A percentile compares a stretch with the other conserved stretches of the same genome.
These are phyloP conservation scores for Pouteria campechiana DNA, from an alignment of 179 eudicot species.

Conservation along the genomic window DNA sequence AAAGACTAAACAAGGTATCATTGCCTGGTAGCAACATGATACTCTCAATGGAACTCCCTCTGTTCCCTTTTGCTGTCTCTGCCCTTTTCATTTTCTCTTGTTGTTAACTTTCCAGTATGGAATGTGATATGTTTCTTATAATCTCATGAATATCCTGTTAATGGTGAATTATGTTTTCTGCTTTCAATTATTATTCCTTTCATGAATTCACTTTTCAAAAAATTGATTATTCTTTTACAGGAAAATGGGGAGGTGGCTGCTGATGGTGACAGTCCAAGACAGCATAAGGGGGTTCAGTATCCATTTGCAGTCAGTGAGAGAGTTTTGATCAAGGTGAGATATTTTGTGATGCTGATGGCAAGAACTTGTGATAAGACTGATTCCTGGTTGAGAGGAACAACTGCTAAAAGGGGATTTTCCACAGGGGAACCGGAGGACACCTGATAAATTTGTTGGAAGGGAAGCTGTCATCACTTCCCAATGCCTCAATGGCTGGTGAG, in stretches of 20 bases:
- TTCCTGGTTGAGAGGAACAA: not conserved
- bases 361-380: not conserved
- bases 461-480: constrained; percentile 90
- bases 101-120: not conserved
- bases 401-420: constrained; percentile 4
- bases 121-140: no score
- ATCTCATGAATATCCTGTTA: no score
- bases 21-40: no score
- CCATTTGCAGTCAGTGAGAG: constrained; percentile 79
- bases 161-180: no score
- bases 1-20: constrained; percentile 41
- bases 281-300: constrained; percentile 56
- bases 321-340: constrained; percentile 64
- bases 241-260: constrained; percentile 50
- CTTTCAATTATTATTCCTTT: no score
- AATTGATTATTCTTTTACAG: constrained; percentile 23
- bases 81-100: not conserved
- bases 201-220: no score
- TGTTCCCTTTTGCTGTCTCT: no score
- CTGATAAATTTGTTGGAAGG: constrained; percentile 87
- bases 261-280: constrained; percentile 44
- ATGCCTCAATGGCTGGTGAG: constrained; percentile 96
- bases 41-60: no score
- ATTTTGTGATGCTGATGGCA: not conserved
- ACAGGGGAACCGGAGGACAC: constrained; percentile 92